phyloP scores from a whole-genome alignment of 2,329 filamentous ascomycete species.

The Mariannaea sp. region DNA sequence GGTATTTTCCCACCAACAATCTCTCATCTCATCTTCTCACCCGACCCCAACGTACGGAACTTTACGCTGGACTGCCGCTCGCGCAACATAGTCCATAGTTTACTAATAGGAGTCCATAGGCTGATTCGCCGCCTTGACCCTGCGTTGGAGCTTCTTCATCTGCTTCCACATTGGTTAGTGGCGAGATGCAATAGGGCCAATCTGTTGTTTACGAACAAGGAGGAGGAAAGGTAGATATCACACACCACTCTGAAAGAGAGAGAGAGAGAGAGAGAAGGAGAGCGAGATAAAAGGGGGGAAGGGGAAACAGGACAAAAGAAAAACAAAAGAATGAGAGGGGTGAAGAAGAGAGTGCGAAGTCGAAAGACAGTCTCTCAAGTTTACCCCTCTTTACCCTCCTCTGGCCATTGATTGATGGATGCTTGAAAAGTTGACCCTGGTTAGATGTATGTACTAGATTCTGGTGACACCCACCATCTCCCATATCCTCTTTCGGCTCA shows the following conservation, averaged over 20 bases:
- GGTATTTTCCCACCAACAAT: too few relatives aligned
- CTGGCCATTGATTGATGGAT: neutral
- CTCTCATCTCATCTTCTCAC: too few relatives aligned
- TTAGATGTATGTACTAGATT: constrained; percentile 14
- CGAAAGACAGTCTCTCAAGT: neutral
- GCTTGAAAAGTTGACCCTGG: constrained; percentile 10
- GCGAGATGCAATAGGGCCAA: neutral
- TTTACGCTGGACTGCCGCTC: too few relatives aligned
- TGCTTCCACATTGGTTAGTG: neutral
- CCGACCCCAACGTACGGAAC: too few relatives aligned
- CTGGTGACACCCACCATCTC: constrained; percentile 23
- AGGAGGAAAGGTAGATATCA: too few relatives aligned
- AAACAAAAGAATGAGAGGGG: neutral
- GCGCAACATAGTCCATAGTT: too few relatives aligned
- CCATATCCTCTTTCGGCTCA: constrained; percentile 4
- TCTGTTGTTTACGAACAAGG: too few relatives aligned
- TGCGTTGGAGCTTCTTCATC: neutral
- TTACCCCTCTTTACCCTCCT: neutral
- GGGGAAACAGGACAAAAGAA: neutral
- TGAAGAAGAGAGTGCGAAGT: neutral
- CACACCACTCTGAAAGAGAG: too few relatives aligned
- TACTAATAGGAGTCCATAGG: too few relatives aligned
- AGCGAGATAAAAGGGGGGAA: neutral
- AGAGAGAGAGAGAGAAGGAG: too few relatives aligned
- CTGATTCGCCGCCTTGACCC: too few relatives aligned